Conservation (phyloP, 2,329 filamentous ascomycete species). For the Cephalotrichum gorgonifer region DNA sequence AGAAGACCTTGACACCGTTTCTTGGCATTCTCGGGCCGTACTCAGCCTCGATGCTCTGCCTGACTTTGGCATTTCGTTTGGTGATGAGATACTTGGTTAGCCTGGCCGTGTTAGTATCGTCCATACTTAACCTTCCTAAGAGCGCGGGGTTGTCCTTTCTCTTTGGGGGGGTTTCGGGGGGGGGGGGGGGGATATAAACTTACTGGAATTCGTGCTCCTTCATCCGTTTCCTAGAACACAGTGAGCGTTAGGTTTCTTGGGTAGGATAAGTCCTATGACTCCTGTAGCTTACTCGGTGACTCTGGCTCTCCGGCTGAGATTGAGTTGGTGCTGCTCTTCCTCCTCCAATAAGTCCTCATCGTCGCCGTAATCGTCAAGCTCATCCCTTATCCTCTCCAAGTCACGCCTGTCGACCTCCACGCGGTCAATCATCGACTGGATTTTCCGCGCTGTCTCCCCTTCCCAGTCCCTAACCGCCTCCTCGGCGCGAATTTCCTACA, state of each 20-base stretch:
- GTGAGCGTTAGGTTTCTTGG: not conserved
- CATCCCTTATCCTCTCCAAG: slow-evolving; percentile 1
- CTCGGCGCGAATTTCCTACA: slow-evolving; percentile 21
- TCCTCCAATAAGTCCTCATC: slow-evolving; percentile 8
- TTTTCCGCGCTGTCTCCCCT: slow-evolving; percentile 9
- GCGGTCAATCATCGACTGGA: slow-evolving; percentile 10
- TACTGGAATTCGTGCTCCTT: slow-evolving; percentile 14
- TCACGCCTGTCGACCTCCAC: slow-evolving; percentile 9
- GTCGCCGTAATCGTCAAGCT: slow-evolving; percentile 10
- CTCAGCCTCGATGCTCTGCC: slow-evolving; percentile 12
- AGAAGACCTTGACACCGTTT: slow-evolving; percentile 25
- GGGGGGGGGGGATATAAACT: slow-evolving; percentile 9
- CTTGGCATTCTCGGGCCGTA: slow-evolving; percentile 17
- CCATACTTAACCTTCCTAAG: not conserved
- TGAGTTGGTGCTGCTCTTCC: slow-evolving; percentile 6
- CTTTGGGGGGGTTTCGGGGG: no score
- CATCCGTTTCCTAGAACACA: slow-evolving; percentile 6
- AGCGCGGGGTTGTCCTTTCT: no score
- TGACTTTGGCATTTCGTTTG: slow-evolving; percentile 25
- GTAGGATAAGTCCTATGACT: not conserved
- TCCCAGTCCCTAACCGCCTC: slow-evolving; percentile 21
- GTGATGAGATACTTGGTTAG: slow-evolving; percentile 23
- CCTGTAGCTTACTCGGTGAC: no score
- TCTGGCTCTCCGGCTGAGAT: no score
- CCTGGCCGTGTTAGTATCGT: slow-evolving; percentile 10